Evolutionary conservation across 2,329 filamentous ascomycete species (phyloP).

Genomic region (Microsporum canis): DNA sequence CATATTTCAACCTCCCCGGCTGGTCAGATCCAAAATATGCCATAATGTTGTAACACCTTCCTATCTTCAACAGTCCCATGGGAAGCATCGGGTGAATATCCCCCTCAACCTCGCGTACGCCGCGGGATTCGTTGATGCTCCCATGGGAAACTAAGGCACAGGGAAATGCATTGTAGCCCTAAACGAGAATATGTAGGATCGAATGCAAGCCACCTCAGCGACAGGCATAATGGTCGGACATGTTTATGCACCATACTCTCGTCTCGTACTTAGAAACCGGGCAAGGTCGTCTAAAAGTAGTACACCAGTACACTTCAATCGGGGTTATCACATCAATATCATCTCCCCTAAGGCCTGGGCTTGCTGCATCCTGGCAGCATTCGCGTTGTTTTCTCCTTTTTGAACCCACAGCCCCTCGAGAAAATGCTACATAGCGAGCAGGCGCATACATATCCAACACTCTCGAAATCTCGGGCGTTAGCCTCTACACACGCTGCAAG

Average conservation of each 20-base stretch:
- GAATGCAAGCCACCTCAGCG: slow-evolving; percentile 1
- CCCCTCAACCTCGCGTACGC: not conserved
- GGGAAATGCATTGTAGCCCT: not conserved
- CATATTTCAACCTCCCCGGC: not conserved
- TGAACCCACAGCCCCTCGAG: not conserved
- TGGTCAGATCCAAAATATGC: not conserved
- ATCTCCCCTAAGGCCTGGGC: not conserved
- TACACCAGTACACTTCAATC: not conserved
- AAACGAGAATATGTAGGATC: not conserved
- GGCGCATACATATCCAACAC: not conserved
- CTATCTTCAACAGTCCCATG: not conserved
- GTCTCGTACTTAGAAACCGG: not conserved
- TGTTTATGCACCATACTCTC: not conserved
- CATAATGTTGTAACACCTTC: not conserved
- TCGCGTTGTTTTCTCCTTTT: not conserved
- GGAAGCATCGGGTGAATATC: not conserved
- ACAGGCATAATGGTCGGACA: not conserved
- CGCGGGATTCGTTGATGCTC: not conserved
- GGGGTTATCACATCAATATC: not conserved
- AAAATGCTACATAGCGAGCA: not conserved
- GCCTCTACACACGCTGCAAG: not conserved
- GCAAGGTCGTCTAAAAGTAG: not conserved
- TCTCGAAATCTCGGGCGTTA: not conserved
- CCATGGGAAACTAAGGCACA: not conserved
- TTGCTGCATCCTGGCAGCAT: not conserved